Evolutionary conservation across 495 filamentous ascomycete species (phyloP), one percentile per base, ranked within the genome.

Genomic region (Astrothelium subdiscretum): DNA sequence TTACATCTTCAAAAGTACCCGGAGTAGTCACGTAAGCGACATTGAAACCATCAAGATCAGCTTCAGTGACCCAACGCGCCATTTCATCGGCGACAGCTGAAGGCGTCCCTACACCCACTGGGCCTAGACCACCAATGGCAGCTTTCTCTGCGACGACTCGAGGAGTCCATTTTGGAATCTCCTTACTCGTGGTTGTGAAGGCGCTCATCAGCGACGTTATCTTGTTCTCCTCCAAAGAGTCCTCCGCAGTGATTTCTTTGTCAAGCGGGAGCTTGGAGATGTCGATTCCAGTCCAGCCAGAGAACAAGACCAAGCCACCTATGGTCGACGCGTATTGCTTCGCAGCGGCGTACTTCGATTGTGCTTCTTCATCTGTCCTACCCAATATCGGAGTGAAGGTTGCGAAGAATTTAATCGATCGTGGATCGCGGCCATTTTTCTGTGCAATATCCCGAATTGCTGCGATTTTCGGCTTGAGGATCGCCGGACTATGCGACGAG

Each of bases 251-350:
- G 62, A 85, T 73, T 24, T 85, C 81, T 65, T 83, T 76, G 63
- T 86, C 83, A 1, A 82, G 60, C 0, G 80, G 78, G 57, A 81
- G 76, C 54, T 74, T 75, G n/a, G 76, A 80, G 48, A 87, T 75
- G 62, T 86, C 84, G 48, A 86, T 80, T 2, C 83, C 82, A 15
- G 83, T 85, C 81, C 82, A 86, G 18, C 83, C 82, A 38, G 76
- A 76, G 62, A 87, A 82, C 8, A 85, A 72, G 0, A 82, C 83
- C 32, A 87, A 67, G 0, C 79, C 83, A n/a, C 82, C 83, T 31
- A 80, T 69, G 1, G 77, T 76, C 1, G 77, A 80, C 2, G 77
- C 81, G 59, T 83, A 78, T 38, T 78, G 77, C 60, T 77, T 73
- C 27, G 79, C 62, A 58, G 82, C 79, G 10, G 75, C 75, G 59